Evolutionary conservation across 495 filamentous ascomycete genomes (phyloP).

Genomic region (Bombardia bombarda): DNA sequence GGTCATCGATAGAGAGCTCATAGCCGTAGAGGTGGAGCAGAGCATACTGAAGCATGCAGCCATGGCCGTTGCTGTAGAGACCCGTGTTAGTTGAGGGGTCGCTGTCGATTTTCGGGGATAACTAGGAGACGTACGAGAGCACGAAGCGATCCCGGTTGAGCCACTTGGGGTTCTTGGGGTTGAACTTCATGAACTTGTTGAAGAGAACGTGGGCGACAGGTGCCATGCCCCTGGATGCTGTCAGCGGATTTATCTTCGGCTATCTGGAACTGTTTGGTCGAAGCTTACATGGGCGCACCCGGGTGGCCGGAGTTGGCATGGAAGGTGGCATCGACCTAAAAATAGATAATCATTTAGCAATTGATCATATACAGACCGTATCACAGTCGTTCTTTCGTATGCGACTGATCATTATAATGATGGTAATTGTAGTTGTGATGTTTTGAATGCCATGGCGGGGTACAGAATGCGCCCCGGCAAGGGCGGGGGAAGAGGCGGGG

Average conservation of each 20-base stretch:
- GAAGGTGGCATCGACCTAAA: constrained; percentile 92
- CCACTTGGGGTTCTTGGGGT: constrained; percentile 98
- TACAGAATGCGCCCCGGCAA: constrained; percentile 8
- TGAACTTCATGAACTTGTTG: constrained; percentile 99
- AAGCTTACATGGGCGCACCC: constrained; percentile 81
- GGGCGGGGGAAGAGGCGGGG: constrained; percentile 43
- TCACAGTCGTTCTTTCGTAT: background rate
- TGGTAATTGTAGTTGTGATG: background rate
- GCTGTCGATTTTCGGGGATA: no score
- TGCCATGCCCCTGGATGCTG: constrained; percentile 70
- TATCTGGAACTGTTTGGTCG: background rate
- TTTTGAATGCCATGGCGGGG: constrained; percentile 6
- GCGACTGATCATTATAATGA: background rate
- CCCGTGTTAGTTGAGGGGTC: no score
- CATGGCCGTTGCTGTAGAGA: constrained; percentile 81
- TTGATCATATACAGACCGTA: no score
- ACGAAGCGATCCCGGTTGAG: constrained; percentile 96
- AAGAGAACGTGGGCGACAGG: constrained; percentile 95
- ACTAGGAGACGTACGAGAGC: constrained; percentile 71
- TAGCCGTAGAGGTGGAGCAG: constrained; percentile 97
- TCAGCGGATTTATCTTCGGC: constrained; percentile 11
- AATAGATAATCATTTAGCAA: constrained; percentile 17
- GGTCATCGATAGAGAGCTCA: constrained; percentile 71
- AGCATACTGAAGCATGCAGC: constrained; percentile 98
- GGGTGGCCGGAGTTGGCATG: constrained; percentile 96